Base-by-base conservation (phyloP, 1,139 yeast genomes). In the Geotrichum carabidarum region DNA sequence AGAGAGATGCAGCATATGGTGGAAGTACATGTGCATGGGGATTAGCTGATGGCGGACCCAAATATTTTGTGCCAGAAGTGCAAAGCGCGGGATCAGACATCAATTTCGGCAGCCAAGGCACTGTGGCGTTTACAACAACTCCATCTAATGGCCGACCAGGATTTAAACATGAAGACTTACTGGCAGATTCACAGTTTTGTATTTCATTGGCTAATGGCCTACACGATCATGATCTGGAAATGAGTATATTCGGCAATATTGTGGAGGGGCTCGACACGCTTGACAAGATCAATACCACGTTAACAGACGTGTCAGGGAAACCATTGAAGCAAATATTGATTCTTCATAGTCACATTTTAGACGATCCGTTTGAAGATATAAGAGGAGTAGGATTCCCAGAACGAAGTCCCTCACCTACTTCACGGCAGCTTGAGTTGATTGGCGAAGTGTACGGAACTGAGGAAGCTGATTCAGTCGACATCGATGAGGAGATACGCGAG, bases 321-420 rank as follows among this genome's bases (percentile, higher is more conserved):
- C 80, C 82, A 7, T 60, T 76, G 32, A 70, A 68, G 53, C 86
- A 82, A 58, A 73, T 81, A 2, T 66, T 85, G 44, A 79, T 83
- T 8, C 72, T 78, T 41, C 80, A 78, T 55, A 73, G 78, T 0
- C 76, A 76, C 60, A 66, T 81, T 1, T 62, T 83, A 11, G 76
- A 80, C 48, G 85, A 82, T 62, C 86, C 86, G 2, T 81, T 76
- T 61, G 74, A 72, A 0, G 78, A 76, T 55, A 59, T 47, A 0
- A 61, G 56, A 36, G 58, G 58, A 11, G 38, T 51, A 1, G 55
- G 50, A 53, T 11, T 43, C 51, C 61, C 62, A 38, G 56, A 64
- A 45, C 45, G 44, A 37, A 62, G 68, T 34, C 79, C 79, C 0
- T 68, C 64, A 36, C 78, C 79, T 0, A 64, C 75, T 0, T 61